Conservation (phyloP, 2,329 filamentous ascomycete genomes). For the Blumeriella jaapii region DNA sequence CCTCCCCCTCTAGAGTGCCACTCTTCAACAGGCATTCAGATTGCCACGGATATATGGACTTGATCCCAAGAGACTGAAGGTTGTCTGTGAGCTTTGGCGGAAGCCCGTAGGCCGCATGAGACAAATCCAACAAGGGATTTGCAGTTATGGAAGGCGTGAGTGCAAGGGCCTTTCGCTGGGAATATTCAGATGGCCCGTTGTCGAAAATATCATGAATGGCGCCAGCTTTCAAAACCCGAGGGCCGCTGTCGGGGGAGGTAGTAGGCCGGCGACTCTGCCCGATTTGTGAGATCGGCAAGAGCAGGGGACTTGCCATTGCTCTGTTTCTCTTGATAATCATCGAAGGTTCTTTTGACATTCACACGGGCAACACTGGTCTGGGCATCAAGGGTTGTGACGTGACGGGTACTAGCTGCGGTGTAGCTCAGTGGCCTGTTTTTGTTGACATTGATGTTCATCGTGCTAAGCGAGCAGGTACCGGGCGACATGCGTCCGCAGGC, state of each 20-base stretch:
- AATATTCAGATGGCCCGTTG: constrained; percentile 37
- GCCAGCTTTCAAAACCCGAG: constrained; percentile 31
- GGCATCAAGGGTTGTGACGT: constrained; percentile 19
- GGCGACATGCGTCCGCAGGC: not conserved
- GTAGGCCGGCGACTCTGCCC: constrained; percentile 13
- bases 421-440: constrained; percentile 7
- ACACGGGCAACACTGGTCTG: constrained; percentile 15
- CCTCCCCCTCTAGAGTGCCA: constrained; percentile 51
- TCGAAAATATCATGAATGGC: constrained; percentile 32
- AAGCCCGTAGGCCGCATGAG: constrained; percentile 51
- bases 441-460: constrained; percentile 11
- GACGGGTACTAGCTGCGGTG: constrained; percentile 5
- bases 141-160: constrained; percentile 41
- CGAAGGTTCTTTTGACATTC: constrained; percentile 19
- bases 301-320: not conserved
- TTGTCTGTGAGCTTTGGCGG: constrained; percentile 50
- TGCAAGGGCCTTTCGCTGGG: constrained; percentile 40
- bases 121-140: constrained; percentile 48
- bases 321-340: constrained; percentile 8
- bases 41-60: constrained; percentile 69
- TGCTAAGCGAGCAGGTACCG: constrained; percentile 3
- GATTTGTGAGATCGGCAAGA: constrained; percentile 11
- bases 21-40: constrained; percentile 59
- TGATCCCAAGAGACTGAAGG: constrained; percentile 54
- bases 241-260: constrained; percentile 6